Percentiles rank a stretch among this genome's conserved stretches.
These are phyloP conservation scores for Clitopilus hobsonii DNA, from an alignment of 768 basidiomycete genomes.

Conservation along the genomic window DNA sequence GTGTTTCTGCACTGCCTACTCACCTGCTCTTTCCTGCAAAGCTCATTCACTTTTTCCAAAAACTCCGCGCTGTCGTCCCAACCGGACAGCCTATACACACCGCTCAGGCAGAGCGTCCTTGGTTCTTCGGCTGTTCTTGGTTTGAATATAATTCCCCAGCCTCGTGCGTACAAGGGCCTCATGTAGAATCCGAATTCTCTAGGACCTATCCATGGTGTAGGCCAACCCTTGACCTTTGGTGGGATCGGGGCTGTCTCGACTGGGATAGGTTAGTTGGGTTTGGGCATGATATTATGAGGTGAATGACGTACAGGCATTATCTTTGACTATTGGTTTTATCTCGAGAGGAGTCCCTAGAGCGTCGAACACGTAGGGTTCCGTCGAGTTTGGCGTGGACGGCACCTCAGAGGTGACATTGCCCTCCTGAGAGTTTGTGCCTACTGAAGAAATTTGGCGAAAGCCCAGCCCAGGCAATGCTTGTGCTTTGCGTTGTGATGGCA, in stretches of 20 bases:
- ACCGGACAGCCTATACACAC: not conserved
- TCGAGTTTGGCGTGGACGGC: too few species aligned
- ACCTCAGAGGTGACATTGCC: too few species aligned
- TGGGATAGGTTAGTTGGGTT: too few species aligned
- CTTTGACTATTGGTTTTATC: too few species aligned
- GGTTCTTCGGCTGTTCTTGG: not conserved
- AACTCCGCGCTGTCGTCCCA: not conserved
- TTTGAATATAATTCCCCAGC: conserved; percentile 18
- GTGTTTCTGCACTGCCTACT: conserved; percentile 6
- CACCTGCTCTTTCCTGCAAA: conserved; percentile 19
- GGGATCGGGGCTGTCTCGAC: conserved; percentile 14
- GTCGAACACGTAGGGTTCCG: too few species aligned
- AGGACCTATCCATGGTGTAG: conserved; percentile 28
- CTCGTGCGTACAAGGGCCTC: conserved; percentile 26
- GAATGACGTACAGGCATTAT: too few species aligned
- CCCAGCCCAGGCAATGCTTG: too few species aligned
- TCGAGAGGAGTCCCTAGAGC: too few species aligned
- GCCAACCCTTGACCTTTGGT: conserved; percentile 10
- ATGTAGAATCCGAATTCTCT: conserved; percentile 27
- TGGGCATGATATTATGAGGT: too few species aligned
- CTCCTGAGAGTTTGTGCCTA: too few species aligned
- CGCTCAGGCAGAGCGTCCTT: not conserved
- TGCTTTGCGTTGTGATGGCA: too few species aligned
- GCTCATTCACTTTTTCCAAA: not conserved
- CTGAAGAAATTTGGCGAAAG: too few species aligned